Evolutionary conservation across 1,139 yeast genomes (phyloP).

Genomic region (Geotrichum europaeum): DNA sequence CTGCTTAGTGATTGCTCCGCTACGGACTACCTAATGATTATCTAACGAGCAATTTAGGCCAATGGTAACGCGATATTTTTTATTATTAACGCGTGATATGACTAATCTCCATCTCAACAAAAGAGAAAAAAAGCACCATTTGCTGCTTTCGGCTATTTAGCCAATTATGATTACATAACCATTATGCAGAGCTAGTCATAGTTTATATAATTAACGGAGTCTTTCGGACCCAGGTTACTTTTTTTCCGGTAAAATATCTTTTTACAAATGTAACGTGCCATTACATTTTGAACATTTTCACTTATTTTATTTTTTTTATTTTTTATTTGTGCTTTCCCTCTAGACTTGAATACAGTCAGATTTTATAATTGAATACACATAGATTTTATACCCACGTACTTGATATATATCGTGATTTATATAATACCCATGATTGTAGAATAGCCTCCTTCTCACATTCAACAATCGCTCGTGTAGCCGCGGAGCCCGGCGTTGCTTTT

Average conservation of each 20-base stretch:
- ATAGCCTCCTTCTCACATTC: neutral
- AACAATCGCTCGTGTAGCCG: neutral
- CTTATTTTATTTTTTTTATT: neutral
- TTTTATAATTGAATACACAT: no score
- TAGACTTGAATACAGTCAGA: no score
- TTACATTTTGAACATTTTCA: neutral
- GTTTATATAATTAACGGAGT: neutral
- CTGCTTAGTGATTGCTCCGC: neutral
- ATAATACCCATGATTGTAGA: no score
- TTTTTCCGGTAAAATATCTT: neutral
- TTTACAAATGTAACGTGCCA: neutral
- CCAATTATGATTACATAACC: neutral
- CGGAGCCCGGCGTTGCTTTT: conserved; percentile 5
- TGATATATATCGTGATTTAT: no score
- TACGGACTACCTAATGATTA: neutral
- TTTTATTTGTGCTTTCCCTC: neutral
- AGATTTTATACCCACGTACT: no score
- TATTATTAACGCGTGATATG: neutral
- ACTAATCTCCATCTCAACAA: neutral
- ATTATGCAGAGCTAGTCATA: neutral
- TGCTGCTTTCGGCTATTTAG: neutral
- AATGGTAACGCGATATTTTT: neutral
- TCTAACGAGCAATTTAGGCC: neutral
- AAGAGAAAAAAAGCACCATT: neutral
- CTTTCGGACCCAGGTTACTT: neutral